Evolutionary conservation across 192 early-diverging fungal species (phyloP), one percentile per base, ranked within the genome.

Genomic region (Umbelopsis sp.): DNA sequence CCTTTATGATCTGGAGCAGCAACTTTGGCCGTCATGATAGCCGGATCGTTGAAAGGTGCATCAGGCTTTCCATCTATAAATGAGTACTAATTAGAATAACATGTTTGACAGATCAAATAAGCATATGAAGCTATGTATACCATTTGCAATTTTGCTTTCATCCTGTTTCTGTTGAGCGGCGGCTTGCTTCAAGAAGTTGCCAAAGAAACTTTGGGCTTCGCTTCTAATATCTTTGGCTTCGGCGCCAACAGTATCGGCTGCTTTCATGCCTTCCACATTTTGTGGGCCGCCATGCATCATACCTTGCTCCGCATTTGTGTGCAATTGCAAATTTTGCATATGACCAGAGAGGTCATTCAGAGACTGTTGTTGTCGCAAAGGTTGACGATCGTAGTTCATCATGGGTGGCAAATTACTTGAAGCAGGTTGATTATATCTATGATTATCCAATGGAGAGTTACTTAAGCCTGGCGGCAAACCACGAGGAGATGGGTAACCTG

Each of bases 31-130:
- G 86, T 79, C 87, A 88, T 88, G 21, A 88, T 88, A 2, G 87
- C 87, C 23, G 87, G 87, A 69, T 88, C 87, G 64, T 85, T 83
- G 74, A 88, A 85, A 16, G 80, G 73, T 46, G 81, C 70, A n/a
- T 21, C 70, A 9, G 27, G 9, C n/a, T 51, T 72, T 70, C 12
- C 30, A 44, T 33, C 53, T 46, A 7, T 33, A 21, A 49, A 5
- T 27, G 21, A 16, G 15, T 20, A 45, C 23, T 67, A 35, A 55
- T 69, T 46, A 35, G 10, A 49, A 13, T 70, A 23, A 48, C 23
- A 41, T 18, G 23, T 58, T 46, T 33, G 49, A 49, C 45, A 58
- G 47, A 33, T 23, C 33, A 61, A 41, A 41, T 33, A 64, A 23
- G 0, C 46, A 70, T 66, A 45, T 13, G 69, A 69, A 68, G 12